These are phyloP conservation scores for Corchorus olitorius DNA, from an alignment of 345 rosid genomes.

Conservation along the genomic window DNA sequence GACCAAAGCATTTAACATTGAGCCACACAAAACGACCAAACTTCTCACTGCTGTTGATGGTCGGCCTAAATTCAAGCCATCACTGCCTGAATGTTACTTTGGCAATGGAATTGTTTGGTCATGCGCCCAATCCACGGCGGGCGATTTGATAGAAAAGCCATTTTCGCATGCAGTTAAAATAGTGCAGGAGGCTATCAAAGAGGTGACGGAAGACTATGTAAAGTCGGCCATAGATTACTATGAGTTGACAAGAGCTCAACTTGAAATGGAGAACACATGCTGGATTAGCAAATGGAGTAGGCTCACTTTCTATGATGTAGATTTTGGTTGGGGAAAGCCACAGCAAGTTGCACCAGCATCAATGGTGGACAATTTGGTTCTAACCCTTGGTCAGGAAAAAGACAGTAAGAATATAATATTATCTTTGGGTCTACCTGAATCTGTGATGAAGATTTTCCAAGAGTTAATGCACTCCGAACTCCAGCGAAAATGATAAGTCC, in stretches of 20 bases:
- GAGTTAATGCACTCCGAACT: not conserved
- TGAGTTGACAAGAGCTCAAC: slow-evolving; percentile 70
- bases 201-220: slow-evolving; percentile 74
- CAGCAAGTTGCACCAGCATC: slow-evolving; percentile 19
- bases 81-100: slow-evolving; percentile 67
- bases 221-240: slow-evolving; percentile 89
- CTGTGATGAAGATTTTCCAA: not conserved
- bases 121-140: slow-evolving; percentile 59
- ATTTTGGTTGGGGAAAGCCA: slow-evolving; percentile 92
- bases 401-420: not conserved
- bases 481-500: not conserved
- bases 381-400: not conserved
- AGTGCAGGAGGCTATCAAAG: slow-evolving; percentile 68
- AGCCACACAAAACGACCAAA: slow-evolving; percentile 60
- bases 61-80: slow-evolving; percentile 64
- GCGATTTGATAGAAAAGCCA: slow-evolving; percentile 60
- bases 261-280: slow-evolving; percentile 68
- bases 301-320: slow-evolving; percentile 64
- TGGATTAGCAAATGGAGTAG: slow-evolving; percentile 83
- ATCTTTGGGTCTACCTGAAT: not conserved
- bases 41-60: slow-evolving; percentile 84
- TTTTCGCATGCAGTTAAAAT: slow-evolving; percentile 58
- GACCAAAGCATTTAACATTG: slow-evolving; percentile 62
- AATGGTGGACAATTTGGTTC: not conserved
- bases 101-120: slow-evolving; percentile 83